Base-by-base conservation (phyloP, 176 grass and related monocot genomes). In the Phragmites australis region DNA sequence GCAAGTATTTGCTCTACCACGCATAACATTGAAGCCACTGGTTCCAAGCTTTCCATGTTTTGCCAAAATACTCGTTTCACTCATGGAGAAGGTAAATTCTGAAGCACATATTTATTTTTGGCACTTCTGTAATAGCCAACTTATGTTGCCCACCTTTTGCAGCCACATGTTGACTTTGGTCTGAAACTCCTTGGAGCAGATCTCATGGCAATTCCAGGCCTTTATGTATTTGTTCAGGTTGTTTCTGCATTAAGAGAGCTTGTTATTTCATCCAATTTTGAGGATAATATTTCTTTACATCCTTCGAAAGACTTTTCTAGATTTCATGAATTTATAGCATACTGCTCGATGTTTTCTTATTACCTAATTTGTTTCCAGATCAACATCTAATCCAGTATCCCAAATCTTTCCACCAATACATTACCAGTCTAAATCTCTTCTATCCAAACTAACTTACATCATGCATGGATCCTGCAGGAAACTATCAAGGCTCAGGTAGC, bases 151-250 rank as follows among this genome's bases (percentile, higher is more conserved):
- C 19, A 45, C 61, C 31, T 82, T 81, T 77, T 87, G 70, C 74
- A 96, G 93, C 93, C 93, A 30, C 93, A 96, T 78, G 87, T 96
- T 81, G 93, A 96, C 69, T 96, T 96, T 81, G 93, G 93, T 77
- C 79, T 96, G 42, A 96, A 86, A 77, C 78, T 96, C 51, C 61
- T 96, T 67, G 93, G 93, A 81, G 93, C 85, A 72, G 93, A 96
- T 78, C 15, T 96, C n/a, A 92, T 96, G 93, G 79, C 93, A 55
- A 90, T 96, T 75, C 93, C 93, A 63, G 89, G 81, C 29, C 85
- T 96, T 71, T 92, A 96, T 83, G 80, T 30, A 88, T 87, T 96
- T 90, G 93, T 92, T 88, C 93, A 96, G 93, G 93, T 96, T 62
- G 23, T n/a, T 37, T 42, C 2, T 44, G 74, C 27, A 32, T 62